These are phyloP conservation scores for Aspergillus brunneoviolaceus DNA, from an alignment of 2,329 filamentous ascomycete genomes.

Conservation along the genomic window DNA sequence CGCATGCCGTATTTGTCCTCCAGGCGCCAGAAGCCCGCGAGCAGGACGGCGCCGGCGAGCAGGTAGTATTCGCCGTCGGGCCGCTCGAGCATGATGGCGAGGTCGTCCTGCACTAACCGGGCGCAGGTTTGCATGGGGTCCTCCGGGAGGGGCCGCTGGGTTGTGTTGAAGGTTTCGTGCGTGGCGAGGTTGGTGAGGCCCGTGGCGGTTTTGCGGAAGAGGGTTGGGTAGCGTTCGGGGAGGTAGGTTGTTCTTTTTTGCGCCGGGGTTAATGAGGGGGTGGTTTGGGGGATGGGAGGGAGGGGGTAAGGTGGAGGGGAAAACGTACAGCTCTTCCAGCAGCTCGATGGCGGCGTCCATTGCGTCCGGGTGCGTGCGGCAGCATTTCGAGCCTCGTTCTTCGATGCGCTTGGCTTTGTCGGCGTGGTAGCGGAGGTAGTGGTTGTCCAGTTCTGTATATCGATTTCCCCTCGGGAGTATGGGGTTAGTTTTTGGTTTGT, in stretches of 20 bases:
- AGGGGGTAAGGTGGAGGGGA: not conserved
- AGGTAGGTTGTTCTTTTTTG: constrained; percentile 58
- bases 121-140: constrained; percentile 76
- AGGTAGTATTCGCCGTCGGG: constrained; percentile 78
- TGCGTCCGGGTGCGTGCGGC: constrained; percentile 66
- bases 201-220: constrained; percentile 63
- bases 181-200: constrained; percentile 72
- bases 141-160: constrained; percentile 63
- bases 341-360: constrained; percentile 72
- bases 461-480: too few relatives aligned
- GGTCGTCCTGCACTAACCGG: constrained; percentile 74
- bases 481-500: too few relatives aligned
- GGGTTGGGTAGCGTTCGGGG: constrained; percentile 69
- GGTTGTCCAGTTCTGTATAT: constrained; percentile 69
- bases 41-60: constrained; percentile 70
- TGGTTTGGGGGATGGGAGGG: not conserved
- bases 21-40: constrained; percentile 81
- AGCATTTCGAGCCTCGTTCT: constrained; percentile 67
- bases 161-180: constrained; percentile 69
- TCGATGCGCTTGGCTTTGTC: constrained; percentile 68
- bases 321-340: constrained; percentile 64
- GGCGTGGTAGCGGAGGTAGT: constrained; percentile 70
- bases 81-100: constrained; percentile 79
- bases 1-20: constrained; percentile 79
- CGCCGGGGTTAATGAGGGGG: not conserved